These are phyloP conservation scores for Hortiboletus campestris DNA, from an alignment of 768 basidiomycete genomes.

Conservation along the genomic window DNA sequence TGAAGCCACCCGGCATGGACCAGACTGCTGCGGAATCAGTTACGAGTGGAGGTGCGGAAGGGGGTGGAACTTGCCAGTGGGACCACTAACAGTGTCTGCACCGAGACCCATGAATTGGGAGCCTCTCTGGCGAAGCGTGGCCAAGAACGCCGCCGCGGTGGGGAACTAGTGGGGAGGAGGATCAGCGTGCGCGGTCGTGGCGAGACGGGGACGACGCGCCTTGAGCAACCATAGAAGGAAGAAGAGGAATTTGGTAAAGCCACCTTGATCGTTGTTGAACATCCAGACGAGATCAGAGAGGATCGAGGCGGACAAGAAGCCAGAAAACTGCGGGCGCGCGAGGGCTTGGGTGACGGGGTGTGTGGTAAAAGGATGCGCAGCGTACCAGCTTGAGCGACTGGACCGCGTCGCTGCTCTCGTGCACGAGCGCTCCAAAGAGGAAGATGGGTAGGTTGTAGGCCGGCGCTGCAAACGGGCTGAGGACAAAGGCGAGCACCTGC, in stretches of 20 bases:
- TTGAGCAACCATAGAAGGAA: constrained; percentile 58
- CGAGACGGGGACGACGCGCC: constrained; percentile 30
- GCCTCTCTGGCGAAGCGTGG: constrained; percentile 57
- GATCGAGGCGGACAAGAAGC: constrained; percentile 56
- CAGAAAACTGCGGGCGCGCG: constrained; percentile 69
- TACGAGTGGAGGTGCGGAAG: too few species aligned
- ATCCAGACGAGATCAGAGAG: constrained; percentile 75
- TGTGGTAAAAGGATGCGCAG: background rate
- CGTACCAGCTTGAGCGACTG: constrained; percentile 63
- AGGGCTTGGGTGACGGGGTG: too few species aligned
- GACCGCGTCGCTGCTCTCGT: constrained; percentile 63
- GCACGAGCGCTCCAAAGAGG: constrained; percentile 71
- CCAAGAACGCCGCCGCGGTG: constrained; percentile 50
- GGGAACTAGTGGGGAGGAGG: constrained; percentile 46
- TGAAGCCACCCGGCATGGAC: constrained; percentile 77
- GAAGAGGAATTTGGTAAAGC: constrained; percentile 54
- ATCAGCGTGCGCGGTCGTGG: background rate
- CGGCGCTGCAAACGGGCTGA: constrained; percentile 55
- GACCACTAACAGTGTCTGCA: constrained; percentile 50
- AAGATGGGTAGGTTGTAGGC: constrained; percentile 82
- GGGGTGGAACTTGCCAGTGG: constrained; percentile 46
- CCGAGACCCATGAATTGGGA: constrained; percentile 51
- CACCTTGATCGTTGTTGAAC: constrained; percentile 51
- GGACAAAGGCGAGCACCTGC: constrained; percentile 61
- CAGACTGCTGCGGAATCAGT: constrained; percentile 48